Conservation (phyloP, 768 basidiomycete genomes). For the Collybiopsis confluens region DNA sequence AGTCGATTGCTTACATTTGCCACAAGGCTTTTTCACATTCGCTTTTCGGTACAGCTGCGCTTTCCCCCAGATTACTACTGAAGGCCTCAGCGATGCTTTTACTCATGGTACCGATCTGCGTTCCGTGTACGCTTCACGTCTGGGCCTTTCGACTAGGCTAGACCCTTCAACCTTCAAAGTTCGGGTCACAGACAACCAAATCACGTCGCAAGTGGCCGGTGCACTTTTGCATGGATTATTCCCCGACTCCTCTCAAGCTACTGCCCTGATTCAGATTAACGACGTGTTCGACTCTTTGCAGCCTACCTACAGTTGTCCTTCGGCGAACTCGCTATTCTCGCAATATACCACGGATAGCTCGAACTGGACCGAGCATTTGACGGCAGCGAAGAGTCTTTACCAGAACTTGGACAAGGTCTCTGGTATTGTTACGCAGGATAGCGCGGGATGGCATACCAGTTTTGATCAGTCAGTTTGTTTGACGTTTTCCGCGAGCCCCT, state of each 20-base stretch:
- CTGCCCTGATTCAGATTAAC: constrained; percentile 35
- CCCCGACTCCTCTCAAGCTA: constrained; percentile 18
- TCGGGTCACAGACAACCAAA: too few relatives aligned
- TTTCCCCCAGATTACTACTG: constrained; percentile 45
- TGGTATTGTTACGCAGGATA: constrained; percentile 34
- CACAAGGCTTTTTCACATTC: too few relatives aligned
- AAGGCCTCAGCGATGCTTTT: constrained; percentile 40
- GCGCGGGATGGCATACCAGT: constrained; percentile 43
- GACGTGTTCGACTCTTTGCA: constrained; percentile 42
- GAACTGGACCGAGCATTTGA: constrained; percentile 40
- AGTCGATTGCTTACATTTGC: too few relatives aligned
- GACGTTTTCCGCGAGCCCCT: background rate
- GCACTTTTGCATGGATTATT: too few relatives aligned
- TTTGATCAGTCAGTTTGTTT: constrained; percentile 39
- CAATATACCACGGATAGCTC: constrained; percentile 27
- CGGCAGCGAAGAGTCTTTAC: constrained; percentile 32
- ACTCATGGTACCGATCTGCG: constrained; percentile 44
- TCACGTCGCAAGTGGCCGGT: too few relatives aligned
- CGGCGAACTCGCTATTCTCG: constrained; percentile 27
- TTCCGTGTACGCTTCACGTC: constrained; percentile 36
- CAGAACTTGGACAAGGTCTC: constrained; percentile 38
- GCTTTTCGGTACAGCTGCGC: constrained; percentile 35
- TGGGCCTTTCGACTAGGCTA: constrained; percentile 28
- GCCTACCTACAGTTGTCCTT: constrained; percentile 39
- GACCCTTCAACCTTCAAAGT: constrained; percentile 18